These are phyloP conservation scores for Cucumis cinereus DNA, from an alignment of 306 rosid species.

Conservation along the genomic window DNA sequence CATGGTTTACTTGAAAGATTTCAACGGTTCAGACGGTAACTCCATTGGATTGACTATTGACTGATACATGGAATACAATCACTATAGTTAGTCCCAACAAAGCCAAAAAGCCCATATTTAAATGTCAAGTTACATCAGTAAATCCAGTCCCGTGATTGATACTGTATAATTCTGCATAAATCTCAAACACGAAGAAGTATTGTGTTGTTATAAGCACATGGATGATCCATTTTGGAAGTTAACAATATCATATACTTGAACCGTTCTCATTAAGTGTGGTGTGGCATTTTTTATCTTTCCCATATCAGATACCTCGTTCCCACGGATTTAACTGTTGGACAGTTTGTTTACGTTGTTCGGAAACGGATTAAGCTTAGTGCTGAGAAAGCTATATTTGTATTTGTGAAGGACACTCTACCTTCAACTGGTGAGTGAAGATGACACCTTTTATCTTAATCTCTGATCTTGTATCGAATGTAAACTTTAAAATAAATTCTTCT, in stretches of 20 bases:
- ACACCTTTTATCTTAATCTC: neutral
- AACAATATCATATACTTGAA: neutral
- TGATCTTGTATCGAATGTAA: neutral
- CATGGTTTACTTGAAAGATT: neutral
- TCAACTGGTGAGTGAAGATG: neutral
- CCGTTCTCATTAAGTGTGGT: neutral
- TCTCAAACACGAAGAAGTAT: neutral
- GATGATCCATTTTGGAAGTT: neutral
- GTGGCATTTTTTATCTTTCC: slow-evolving; percentile 1
- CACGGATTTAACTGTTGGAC: slow-evolving; percentile 77
- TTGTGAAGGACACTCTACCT: slow-evolving; percentile 64
- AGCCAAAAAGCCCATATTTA: too few species aligned
- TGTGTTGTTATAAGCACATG: neutral
- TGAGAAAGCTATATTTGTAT: slow-evolving; percentile 85
- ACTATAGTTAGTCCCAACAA: neutral
- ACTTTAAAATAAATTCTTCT: neutral
- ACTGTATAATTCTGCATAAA: neutral
- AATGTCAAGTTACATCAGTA: neutral
- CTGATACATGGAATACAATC: neutral
- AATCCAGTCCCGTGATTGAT: neutral
- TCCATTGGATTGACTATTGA: neutral
- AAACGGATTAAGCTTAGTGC: slow-evolving; percentile 75
- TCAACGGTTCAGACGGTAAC: neutral
- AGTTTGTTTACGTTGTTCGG: slow-evolving; percentile 76
- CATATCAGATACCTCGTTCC: slow-evolving; percentile 79